Conservation (phyloP, 208 protist species). For the Vickermania spadyakhi region DNA sequence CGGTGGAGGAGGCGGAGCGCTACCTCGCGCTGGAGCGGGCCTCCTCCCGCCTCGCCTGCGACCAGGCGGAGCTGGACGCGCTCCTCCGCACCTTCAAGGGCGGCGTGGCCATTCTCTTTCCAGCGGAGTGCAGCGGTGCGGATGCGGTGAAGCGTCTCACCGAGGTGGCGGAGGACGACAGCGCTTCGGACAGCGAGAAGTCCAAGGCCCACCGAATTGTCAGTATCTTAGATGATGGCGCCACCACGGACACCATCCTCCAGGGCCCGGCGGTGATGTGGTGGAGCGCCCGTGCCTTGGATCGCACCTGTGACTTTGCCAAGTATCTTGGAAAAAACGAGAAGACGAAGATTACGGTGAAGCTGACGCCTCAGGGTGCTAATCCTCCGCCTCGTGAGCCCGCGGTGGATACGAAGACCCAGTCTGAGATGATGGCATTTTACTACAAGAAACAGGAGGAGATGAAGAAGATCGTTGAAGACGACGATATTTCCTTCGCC, state of each 20-base stretch:
- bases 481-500: constrained; percentile 82
- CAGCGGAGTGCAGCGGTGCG: constrained; percentile 67
- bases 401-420: constrained; percentile 59
- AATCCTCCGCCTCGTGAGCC: constrained; percentile 78
- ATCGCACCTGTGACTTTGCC: constrained; percentile 49
- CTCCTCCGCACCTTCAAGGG: constrained; percentile 70
- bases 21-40: constrained; percentile 70
- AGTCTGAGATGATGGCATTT: constrained; percentile 88
- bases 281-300: constrained; percentile 85
- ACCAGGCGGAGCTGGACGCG: constrained; percentile 57
- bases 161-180: constrained; percentile 52
- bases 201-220: constrained; percentile 77
- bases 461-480: constrained; percentile 88
- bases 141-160: constrained; percentile 60
- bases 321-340: constrained; percentile 91
- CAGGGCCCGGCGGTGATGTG: constrained; percentile 63
- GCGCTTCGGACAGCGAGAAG: constrained; percentile 36
- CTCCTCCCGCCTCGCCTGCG: constrained; percentile 35
- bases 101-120: constrained; percentile 82
- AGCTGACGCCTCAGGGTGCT: constrained; percentile 62
- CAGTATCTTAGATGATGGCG: constrained; percentile 79
- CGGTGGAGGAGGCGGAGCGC: constrained; percentile 59
- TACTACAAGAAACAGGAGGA: constrained; percentile 91
- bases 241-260: constrained; percentile 68
- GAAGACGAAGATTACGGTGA: constrained; percentile 91